Conservation (phyloP, 345 rosid genomes). For the Salix caprea region DNA sequence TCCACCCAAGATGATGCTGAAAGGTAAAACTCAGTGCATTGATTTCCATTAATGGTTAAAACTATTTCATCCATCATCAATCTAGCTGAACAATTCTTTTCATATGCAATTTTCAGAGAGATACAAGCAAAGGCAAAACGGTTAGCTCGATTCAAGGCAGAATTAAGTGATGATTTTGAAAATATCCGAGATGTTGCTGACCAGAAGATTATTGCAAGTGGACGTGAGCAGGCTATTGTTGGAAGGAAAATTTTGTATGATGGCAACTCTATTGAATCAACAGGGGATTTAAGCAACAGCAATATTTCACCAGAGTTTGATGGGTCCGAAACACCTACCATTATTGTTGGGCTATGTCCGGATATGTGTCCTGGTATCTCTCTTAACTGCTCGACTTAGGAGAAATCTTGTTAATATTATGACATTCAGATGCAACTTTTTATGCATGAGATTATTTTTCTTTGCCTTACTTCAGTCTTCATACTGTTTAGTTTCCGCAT, state of each 20-base stretch:
- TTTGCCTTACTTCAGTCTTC: neutral
- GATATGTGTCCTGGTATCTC: slow-evolving; percentile 92
- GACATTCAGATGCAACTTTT: slow-evolving; percentile 11
- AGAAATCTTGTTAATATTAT: slow-evolving; percentile 11
- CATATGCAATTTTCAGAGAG: slow-evolving; percentile 46
- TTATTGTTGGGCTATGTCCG: slow-evolving; percentile 71
- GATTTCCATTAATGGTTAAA: neutral
- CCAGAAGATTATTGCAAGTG: slow-evolving; percentile 32
- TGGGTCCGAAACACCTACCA: slow-evolving; percentile 43
- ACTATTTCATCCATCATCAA: neutral
- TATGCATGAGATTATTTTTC: neutral
- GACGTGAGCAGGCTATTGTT: slow-evolving; percentile 29
- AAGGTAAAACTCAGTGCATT: slow-evolving; percentile 43
- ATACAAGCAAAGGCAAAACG: slow-evolving; percentile 83
- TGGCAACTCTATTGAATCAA: slow-evolving; percentile 28
- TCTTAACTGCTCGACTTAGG: slow-evolving; percentile 18
- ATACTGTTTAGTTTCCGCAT: neutral
- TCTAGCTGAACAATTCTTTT: neutral
- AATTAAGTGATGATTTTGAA: slow-evolving; percentile 47
- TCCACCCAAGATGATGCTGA: slow-evolving; percentile 48
- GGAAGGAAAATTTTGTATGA: slow-evolving; percentile 28
- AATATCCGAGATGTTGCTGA: slow-evolving; percentile 33
- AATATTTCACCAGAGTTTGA: slow-evolving; percentile 44
- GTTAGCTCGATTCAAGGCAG: slow-evolving; percentile 71
- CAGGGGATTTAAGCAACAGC: slow-evolving; percentile 34